Conservation (phyloP, 495 filamentous ascomycete species). For the Lindgomyces ingoldianus region DNA sequence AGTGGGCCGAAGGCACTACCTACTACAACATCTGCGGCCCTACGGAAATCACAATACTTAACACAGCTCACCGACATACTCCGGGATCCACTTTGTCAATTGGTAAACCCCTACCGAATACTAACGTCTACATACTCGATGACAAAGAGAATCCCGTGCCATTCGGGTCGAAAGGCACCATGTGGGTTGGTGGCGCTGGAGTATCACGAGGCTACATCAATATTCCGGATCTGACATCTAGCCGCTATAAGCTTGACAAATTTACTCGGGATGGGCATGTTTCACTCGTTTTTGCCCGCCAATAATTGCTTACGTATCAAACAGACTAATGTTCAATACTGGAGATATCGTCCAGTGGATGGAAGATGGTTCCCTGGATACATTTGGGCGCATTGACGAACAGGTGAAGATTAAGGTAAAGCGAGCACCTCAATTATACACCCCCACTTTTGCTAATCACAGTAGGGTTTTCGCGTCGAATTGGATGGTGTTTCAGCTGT, state of each 20-base stretch:
- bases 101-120: slow-evolving; percentile 26
- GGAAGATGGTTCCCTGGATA: slow-evolving; percentile 23
- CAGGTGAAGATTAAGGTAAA: slow-evolving; percentile 31
- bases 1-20: slow-evolving; percentile 20
- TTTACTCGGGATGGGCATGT: slow-evolving; percentile 20
- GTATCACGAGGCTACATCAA: slow-evolving; percentile 28
- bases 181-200: slow-evolving; percentile 27
- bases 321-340: slow-evolving; percentile 31
- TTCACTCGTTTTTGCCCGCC: neutral
- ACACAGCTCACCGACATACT: slow-evolving; percentile 25
- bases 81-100: slow-evolving; percentile 21
- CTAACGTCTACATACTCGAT: slow-evolving; percentile 28
- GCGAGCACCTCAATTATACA: no score
- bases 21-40: slow-evolving; percentile 33
- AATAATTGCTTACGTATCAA: neutral
- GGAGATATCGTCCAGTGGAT: slow-evolving; percentile 26
- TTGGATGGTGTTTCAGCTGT: slow-evolving; percentile 28
- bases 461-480: slow-evolving; percentile 28
- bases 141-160: slow-evolving; percentile 19
- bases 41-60: slow-evolving; percentile 30
- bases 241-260: slow-evolving; percentile 22
- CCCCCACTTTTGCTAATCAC: neutral
- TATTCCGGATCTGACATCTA: slow-evolving; percentile 15
- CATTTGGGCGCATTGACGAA: slow-evolving; percentile 25
- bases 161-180: slow-evolving; percentile 16